A percentile compares a stretch with the other conserved stretches of the same genome.
Conservation (phyloP, 1,284 basidiomycete genomes). For the Moesziomyces aphidis region DNA sequence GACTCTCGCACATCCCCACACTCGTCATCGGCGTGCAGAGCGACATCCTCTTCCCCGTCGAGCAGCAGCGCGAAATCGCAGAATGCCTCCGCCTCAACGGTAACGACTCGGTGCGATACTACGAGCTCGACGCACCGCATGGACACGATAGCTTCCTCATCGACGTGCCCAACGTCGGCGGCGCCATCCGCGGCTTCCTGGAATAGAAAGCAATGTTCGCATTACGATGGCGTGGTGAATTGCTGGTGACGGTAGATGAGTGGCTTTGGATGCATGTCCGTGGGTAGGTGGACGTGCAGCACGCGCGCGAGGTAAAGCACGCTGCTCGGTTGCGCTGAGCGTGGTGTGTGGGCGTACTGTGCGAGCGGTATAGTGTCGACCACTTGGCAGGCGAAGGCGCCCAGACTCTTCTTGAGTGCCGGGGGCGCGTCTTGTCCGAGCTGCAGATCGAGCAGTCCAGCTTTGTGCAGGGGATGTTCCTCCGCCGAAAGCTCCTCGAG, state of each 20-base stretch:
- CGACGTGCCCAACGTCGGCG: slow-evolving; percentile 81
- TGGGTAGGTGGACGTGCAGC: slow-evolving; percentile 8
- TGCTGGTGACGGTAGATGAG: slow-evolving; percentile 32
- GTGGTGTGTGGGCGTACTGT: background rate
- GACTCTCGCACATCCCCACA: slow-evolving; percentile 81
- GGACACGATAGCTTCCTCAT: slow-evolving; percentile 93
- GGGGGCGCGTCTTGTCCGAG: slow-evolving; percentile 3
- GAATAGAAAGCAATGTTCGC: background rate
- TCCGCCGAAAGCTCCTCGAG: background rate
- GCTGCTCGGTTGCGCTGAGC: background rate
- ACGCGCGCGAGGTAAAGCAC: slow-evolving; percentile 37
- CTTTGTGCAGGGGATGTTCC: slow-evolving; percentile 23
- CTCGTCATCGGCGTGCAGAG: slow-evolving; percentile 94
- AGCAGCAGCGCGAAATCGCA: slow-evolving; percentile 94
- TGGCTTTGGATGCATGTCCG: background rate
- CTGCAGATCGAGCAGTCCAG: slow-evolving; percentile 4
- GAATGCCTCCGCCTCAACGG: slow-evolving; percentile 91
- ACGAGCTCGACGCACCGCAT: slow-evolving; percentile 97
- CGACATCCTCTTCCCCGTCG: slow-evolving; percentile 96
- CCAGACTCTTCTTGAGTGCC: slow-evolving; percentile 5
- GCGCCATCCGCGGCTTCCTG: slow-evolving; percentile 82
- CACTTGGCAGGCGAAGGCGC: slow-evolving; percentile 25
- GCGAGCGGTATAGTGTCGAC: slow-evolving; percentile 24
- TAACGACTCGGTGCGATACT: slow-evolving; percentile 83
- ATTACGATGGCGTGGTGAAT: slow-evolving; percentile 10